Percentiles rank a stretch among this genome's conserved stretches.
Conservation (phyloP, 2,329 filamentous ascomycete species). For the Furcasterigmium sp. region DNA sequence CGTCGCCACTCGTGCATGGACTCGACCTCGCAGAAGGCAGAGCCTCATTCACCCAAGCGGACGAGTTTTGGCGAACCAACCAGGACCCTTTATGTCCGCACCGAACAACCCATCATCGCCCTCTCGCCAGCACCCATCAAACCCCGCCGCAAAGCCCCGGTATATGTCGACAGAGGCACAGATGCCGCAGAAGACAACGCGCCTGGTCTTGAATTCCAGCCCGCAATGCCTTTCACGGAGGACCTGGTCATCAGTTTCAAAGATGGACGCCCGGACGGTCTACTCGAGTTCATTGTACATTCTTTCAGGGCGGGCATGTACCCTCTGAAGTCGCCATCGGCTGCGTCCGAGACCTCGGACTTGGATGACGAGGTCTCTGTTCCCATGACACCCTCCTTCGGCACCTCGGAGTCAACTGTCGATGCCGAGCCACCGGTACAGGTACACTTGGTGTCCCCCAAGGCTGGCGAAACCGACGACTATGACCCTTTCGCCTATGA, state of each 20-base stretch:
- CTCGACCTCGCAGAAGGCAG: not conserved
- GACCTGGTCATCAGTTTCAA: conserved; percentile 52
- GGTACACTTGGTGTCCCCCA: not conserved
- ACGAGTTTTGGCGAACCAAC: conserved; percentile 6
- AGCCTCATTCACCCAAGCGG: not conserved
- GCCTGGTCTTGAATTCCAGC: conserved; percentile 22
- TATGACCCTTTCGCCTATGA: conserved; percentile 42
- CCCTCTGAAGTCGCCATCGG: conserved; percentile 15
- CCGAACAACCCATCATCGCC: conserved; percentile 21
- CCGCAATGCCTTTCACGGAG: conserved; percentile 48
- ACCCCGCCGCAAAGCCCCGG: conserved; percentile 17
- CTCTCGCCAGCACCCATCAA: conserved; percentile 15
- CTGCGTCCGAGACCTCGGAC: not conserved
- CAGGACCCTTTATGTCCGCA: conserved; percentile 23
- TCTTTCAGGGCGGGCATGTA: conserved; percentile 37
- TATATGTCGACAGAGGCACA: conserved; percentile 33
- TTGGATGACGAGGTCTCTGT: conserved; percentile 5
- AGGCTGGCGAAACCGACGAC: conserved; percentile 23
- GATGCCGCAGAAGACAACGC: conserved; percentile 23
- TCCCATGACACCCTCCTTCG: conserved; percentile 2
- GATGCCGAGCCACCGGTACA: not conserved
- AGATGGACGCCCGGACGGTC: conserved; percentile 31
- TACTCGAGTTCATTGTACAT: conserved; percentile 41
- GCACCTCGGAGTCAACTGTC: conserved; percentile 4
- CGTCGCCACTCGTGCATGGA: conserved; percentile 22